Evolutionary conservation across 2,329 filamentous ascomycete genomes (phyloP).

Genomic region (Penicillium sp.): DNA sequence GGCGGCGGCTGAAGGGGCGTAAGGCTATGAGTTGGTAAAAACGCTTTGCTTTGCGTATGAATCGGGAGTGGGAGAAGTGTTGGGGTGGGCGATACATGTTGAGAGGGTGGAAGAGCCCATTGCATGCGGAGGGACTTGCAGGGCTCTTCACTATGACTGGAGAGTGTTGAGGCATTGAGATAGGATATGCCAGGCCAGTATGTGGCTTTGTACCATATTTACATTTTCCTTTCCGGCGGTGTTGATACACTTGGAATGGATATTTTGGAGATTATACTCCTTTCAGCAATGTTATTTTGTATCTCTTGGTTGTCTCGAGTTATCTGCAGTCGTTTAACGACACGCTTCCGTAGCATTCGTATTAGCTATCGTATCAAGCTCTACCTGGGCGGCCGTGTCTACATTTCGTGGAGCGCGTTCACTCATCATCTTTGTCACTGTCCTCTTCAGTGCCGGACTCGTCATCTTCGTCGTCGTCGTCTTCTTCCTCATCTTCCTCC

Average conservation of each 20-base stretch:
- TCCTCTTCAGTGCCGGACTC: slow-evolving; percentile 54
- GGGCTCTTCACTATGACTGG: neutral
- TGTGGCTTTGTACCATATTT: slow-evolving; percentile 28
- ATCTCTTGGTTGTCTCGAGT: neutral
- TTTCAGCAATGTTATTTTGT: slow-evolving; percentile 9
- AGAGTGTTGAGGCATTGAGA: neutral
- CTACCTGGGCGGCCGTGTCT: slow-evolving; percentile 14
- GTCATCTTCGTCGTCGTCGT: slow-evolving; percentile 48
- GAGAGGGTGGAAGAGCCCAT: neutral
- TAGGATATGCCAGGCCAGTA: slow-evolving; percentile 4
- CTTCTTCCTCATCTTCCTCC: slow-evolving; percentile 61
- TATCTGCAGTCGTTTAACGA: neutral
- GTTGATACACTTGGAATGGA: slow-evolving; percentile 5
- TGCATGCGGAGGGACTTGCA: neutral
- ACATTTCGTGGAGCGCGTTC: slow-evolving; percentile 19
- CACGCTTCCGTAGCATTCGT: neutral
- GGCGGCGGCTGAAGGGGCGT: slow-evolving; percentile 58
- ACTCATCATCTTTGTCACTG: slow-evolving; percentile 39
- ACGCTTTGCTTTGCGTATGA: neutral
- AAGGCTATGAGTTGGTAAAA: slow-evolving; percentile 55
- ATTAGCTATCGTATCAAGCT: slow-evolving; percentile 14
- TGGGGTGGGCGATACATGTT: neutral
- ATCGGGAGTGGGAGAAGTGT: neutral
- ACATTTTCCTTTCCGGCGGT: slow-evolving; percentile 7
- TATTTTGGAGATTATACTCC: slow-evolving; percentile 19